These are phyloP conservation scores for Ascochyta clinopodiicola DNA, from an alignment of 2,329 filamentous ascomycete species.

Conservation along the genomic window DNA sequence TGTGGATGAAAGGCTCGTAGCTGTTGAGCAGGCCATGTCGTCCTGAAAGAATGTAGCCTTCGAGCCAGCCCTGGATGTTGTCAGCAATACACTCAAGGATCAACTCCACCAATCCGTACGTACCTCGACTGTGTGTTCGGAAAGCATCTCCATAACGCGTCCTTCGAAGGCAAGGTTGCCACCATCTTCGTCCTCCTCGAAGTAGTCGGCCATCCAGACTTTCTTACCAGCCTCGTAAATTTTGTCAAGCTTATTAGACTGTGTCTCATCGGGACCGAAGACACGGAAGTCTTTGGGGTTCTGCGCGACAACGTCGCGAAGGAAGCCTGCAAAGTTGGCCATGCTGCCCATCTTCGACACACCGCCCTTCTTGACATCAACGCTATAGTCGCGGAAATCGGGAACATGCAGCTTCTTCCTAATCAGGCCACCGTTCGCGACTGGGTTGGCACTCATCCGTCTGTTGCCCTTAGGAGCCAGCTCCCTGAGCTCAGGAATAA, in stretches of 20 bases:
- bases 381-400: conserved; percentile 71
- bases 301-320: conserved; percentile 69
- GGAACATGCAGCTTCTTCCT: conserved; percentile 72
- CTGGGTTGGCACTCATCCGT: conserved; percentile 79
- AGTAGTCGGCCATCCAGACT: conserved; percentile 80
- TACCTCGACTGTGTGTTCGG: conserved; percentile 77
- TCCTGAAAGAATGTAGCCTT: conserved; percentile 78
- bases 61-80: conserved; percentile 64
- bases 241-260: conserved; percentile 77
- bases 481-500: conserved; percentile 67
- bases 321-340: conserved; percentile 70
- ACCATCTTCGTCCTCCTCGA: conserved; percentile 76
- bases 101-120: neutral
- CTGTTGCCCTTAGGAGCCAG: conserved; percentile 70
- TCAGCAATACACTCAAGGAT: conserved; percentile 12
- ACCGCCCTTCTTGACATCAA: conserved; percentile 68
- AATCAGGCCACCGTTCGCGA: conserved; percentile 74
- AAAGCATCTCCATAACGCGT: conserved; percentile 84
- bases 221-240: conserved; percentile 80
- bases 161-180: conserved; percentile 73
- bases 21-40: conserved; percentile 79
- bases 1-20: conserved; percentile 83
- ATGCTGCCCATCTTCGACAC: conserved; percentile 67
- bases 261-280: conserved; percentile 80
- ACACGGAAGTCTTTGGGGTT: conserved; percentile 75